Base-by-base conservation (phyloP, 2,329 filamentous ascomycete species). In the Alternaria sp. region DNA sequence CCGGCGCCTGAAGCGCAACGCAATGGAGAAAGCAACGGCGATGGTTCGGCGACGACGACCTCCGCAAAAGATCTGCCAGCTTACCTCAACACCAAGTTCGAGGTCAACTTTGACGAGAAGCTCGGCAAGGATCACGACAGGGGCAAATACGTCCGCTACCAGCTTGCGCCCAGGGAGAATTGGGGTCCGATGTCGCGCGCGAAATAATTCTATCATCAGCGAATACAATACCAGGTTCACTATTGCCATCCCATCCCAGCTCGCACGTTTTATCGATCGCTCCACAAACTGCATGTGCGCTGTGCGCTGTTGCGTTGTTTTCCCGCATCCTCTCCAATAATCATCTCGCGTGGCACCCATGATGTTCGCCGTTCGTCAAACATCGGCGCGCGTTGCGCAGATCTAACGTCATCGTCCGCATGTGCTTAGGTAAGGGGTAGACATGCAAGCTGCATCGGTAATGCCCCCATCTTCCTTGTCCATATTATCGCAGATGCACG, bases 151-250 rank as follows among this genome's bases (percentile, higher is more conserved):
- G 89, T 96, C 57, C 86, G 95, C 66, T 99, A 97, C 80, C 96
- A 97, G 82, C 82, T 90, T 64, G 98, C 98, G 77, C 96, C 96
- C 49, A 85, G 91, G 63, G 90, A 93, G 74, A 96, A 98, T 78
- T 99, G 96, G 96, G 96, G 96, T 0, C 96, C 96, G 1, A 89
- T 97, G 88, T 77, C 79, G 32, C 79, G 83, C 61, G 84, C 84
- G 17, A 85, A 84, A 74, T 79, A 70, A 69, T 54, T 47, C 51
- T 19, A 43, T 25, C 54, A 15, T 53, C 47, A 46, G 12, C 30
- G 26, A 58, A 53, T 62, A n/a, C n/a, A 45, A 43, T 19, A 51
- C 44, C 30, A 43, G 26, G 51, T 28, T 21, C 51, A 43, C 30
- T 28, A 46, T 15, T 10, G n/a, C 26, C 23, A 26, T 26, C 25